phyloP scores from a whole-genome alignment of 2,329 filamentous ascomycete genomes.

The Trichoderma lentiforme region DNA sequence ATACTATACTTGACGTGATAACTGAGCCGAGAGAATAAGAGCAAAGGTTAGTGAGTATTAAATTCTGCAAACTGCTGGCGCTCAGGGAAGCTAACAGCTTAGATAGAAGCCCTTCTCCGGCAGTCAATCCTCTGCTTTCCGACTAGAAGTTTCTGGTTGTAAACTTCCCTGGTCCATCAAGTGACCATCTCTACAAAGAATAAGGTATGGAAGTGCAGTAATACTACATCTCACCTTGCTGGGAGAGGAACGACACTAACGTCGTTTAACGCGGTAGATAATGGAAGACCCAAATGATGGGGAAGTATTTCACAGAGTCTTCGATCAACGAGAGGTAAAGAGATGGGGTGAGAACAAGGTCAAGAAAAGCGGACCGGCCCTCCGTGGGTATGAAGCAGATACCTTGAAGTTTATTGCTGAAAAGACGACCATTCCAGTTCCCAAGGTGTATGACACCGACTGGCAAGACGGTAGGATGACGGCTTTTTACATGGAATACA shows the following conservation, averaged over 20 bases:
- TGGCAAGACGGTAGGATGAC: not conserved
- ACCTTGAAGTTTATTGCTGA: slow-evolving; percentile 31
- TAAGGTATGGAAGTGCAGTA: not conserved
- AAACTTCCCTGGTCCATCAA: not conserved
- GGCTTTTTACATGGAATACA: not conserved
- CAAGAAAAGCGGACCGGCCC: not conserved
- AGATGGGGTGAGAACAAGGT: not conserved
- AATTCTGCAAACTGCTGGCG: not conserved
- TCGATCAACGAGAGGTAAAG: not conserved
- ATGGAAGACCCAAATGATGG: not conserved
- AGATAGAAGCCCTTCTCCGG: not conserved
- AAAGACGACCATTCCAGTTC: slow-evolving; percentile 29
- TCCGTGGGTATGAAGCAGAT: slow-evolving; percentile 15
- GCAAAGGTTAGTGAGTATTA: not conserved
- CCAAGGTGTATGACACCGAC: slow-evolving; percentile 25
- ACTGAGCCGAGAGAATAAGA: not conserved
- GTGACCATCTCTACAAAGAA: not conserved
- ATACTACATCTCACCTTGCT: not conserved
- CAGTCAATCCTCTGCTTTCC: not conserved
- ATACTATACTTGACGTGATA: not conserved
- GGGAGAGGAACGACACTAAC: not conserved
- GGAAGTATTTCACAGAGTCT: not conserved
- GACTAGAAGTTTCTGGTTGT: not conserved
- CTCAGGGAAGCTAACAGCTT: not conserved
- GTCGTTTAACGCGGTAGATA: not conserved